Evolutionary conservation across 345 rosid genomes (phyloP), one percentile per base, ranked within the genome.

Genomic region (Dipteronia dyeriana): DNA sequence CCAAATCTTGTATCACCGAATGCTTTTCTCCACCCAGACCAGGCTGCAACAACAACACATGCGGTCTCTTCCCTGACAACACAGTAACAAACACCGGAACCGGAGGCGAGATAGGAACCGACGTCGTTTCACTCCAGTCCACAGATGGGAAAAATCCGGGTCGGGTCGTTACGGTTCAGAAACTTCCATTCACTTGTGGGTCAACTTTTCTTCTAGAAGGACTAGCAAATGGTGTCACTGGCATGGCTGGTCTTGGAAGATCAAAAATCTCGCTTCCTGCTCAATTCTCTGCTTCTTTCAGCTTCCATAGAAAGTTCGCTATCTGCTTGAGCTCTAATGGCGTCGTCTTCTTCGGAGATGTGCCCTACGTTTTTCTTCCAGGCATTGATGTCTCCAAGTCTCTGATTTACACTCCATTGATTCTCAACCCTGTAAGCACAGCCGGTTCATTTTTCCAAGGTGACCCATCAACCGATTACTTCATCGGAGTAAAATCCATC

Each of bases 31-130:
- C 66, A 4, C 90, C 84, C 3, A 59, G 49, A 26, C 90, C 91
- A 4, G 89, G 91, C 1, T 90, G 90, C 82, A 76, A 82, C 79
- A 88, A 87, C 60, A 78, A 83, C 78, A 86, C 88, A 0, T 90
- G 91, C 12, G 72, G 77, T 13, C 79, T 71, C 78, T 12, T 68
- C 7, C 87, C 84, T 0, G 87, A 81, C 39, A 84, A 88, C 77
- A 71, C 90, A 17, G 60, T 84, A 2, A 76, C 69, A 0, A 4
- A 43, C 1, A 78, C 71, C 7, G 75, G 64, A 31, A 82, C 83
- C 0, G 3, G 26, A 0, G 91, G 93, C 7, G 81, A 81, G 53
- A 47, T 88, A 1, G 87, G 82, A 34, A 34, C 4, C 73, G 93
- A 88, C 70, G 79, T 79, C 9, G 81, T 86, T 5, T 74, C 85